Evolutionary conservation across 306 rosid species (phyloP).

Genomic region (Hippophae rhamnoides): DNA sequence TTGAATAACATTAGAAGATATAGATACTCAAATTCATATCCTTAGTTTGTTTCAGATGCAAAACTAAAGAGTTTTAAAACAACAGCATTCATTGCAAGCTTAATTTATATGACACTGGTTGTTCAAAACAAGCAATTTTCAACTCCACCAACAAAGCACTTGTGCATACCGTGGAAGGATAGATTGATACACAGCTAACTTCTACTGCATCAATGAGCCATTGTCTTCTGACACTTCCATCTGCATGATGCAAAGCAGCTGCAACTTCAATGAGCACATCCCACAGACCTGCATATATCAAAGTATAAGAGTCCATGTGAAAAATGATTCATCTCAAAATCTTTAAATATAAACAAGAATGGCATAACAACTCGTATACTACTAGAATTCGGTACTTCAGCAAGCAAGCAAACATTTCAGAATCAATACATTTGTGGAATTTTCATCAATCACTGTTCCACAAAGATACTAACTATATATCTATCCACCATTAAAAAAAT

Average conservation of each 20-base stretch:
- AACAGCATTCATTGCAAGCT: background rate
- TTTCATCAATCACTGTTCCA: slow-evolving; percentile 1
- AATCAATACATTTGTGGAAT: background rate
- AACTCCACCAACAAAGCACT: background rate
- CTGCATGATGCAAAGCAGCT: slow-evolving; percentile 65
- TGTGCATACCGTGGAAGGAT: slow-evolving; percentile 73
- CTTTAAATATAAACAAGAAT: background rate
- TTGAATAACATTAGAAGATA: no score
- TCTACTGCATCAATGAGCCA: slow-evolving; percentile 85
- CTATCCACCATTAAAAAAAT: background rate
- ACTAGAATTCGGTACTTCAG: background rate
- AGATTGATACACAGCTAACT: slow-evolving; percentile 68
- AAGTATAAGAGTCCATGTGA: slow-evolving; percentile 13
- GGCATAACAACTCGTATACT: background rate
- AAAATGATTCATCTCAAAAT: slow-evolving; percentile 3
- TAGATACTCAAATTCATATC: background rate
- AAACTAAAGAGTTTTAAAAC: background rate
- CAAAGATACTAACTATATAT: slow-evolving; percentile 20
- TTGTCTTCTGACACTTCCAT: slow-evolving; percentile 59
- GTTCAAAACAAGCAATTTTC: background rate
- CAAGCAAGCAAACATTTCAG: background rate
- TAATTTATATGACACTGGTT: background rate
- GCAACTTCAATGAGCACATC: slow-evolving; percentile 66
- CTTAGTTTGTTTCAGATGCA: background rate
- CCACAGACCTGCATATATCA: slow-evolving; percentile 57